A percentile compares a stretch with the other conserved stretches of the same genome.
These are phyloP conservation scores for Phlebopus sp. DNA, from an alignment of 1,284 basidiomycete genomes.

Conservation along the genomic window DNA sequence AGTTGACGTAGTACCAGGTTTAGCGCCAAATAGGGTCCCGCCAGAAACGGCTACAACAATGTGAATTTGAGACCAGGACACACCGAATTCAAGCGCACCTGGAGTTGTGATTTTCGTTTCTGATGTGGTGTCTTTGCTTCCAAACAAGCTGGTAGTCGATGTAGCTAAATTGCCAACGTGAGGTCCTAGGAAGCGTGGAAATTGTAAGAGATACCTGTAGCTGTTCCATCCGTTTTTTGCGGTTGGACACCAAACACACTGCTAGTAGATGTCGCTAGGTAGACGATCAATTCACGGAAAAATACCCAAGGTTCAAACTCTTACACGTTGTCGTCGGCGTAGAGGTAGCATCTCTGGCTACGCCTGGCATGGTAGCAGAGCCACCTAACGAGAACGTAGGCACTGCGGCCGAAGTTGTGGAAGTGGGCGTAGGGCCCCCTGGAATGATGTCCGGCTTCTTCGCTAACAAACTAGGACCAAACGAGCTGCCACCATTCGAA, in stretches of 20 bases:
- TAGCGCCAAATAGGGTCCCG: constrained; percentile 21
- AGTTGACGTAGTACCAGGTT: constrained; percentile 12
- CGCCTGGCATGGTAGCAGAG: background rate
- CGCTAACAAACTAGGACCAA: constrained; percentile 3
- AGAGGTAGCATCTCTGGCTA: background rate
- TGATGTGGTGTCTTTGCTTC: constrained; percentile 29
- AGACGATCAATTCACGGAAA: background rate
- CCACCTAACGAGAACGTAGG: constrained; percentile 5
- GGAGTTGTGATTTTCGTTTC: constrained; percentile 31
- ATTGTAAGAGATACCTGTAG: constrained; percentile 9
- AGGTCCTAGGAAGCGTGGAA: constrained; percentile 4
- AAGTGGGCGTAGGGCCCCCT: background rate
- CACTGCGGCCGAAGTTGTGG: constrained; percentile 3
- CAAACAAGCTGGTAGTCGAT: constrained; percentile 37
- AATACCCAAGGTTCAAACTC: too few species aligned
- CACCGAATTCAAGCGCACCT: constrained; percentile 10
- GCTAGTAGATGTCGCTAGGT: constrained; percentile 11
- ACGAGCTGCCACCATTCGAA: background rate
- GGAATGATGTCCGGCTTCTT: constrained; percentile 2
- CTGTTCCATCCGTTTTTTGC: constrained; percentile 6
- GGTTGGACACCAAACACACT: constrained; percentile 4
- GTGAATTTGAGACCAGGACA: constrained; percentile 2
- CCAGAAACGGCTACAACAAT: constrained; percentile 8
- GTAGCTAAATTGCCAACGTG: constrained; percentile 10
- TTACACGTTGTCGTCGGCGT: background rate